These are phyloP conservation scores for Cornus florida DNA, from an alignment of 148 eudicot genomes.

Conservation along the genomic window DNA sequence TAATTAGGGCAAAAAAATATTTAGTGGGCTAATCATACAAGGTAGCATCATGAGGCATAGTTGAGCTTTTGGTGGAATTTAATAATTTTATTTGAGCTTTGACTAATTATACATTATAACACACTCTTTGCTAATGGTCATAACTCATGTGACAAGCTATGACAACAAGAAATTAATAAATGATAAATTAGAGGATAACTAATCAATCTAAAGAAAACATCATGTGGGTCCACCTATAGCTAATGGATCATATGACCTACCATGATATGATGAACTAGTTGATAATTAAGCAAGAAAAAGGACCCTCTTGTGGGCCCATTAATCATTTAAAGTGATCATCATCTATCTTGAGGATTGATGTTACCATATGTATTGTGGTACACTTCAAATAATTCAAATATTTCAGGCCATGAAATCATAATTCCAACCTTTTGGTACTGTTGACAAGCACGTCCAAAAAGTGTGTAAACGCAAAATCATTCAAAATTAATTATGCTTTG, in stretches of 20 bases:
- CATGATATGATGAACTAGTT: neutral
- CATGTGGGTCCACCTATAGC: neutral
- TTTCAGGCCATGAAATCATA: neutral
- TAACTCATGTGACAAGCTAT: too few species aligned
- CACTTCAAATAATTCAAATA: too few species aligned
- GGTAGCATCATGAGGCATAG: neutral
- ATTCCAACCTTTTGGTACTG: neutral
- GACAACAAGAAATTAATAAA: too few species aligned
- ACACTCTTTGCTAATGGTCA: too few species aligned
- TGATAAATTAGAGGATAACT: too few species aligned
- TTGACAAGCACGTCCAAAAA: neutral
- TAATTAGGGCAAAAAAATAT: neutral
- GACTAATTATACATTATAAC: neutral
- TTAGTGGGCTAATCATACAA: neutral
- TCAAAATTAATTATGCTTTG: neutral
- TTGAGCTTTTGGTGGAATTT: neutral
- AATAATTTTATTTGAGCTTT: neutral
- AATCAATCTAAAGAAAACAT: neutral
- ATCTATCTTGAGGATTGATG: neutral
- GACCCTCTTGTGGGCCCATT: slow-evolving; percentile 30
- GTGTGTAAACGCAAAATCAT: neutral
- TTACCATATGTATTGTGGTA: neutral
- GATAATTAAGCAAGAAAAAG: neutral
- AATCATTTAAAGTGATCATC: slow-evolving; percentile 25
- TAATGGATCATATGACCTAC: neutral